These are phyloP conservation scores for Citrullus colocynthis DNA, from an alignment of 306 rosid genomes.

Conservation along the genomic window DNA sequence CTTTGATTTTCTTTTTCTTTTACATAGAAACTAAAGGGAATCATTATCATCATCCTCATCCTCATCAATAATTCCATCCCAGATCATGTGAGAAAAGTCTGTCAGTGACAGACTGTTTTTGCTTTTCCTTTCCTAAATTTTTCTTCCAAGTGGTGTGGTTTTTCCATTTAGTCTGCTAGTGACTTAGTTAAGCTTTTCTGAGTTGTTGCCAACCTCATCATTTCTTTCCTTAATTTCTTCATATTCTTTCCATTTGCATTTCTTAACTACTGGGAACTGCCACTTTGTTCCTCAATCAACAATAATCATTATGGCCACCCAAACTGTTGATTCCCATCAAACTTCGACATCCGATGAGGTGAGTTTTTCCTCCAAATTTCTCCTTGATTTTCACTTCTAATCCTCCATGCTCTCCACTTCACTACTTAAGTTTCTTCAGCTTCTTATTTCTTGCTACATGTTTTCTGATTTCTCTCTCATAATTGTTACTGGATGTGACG, in stretches of 20 bases:
- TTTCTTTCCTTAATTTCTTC: constrained; percentile 7
- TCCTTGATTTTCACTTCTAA: background rate
- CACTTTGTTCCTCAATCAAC: constrained; percentile 3
- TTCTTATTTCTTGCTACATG: background rate
- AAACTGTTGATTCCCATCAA: constrained; percentile 10
- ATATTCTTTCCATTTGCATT: constrained; percentile 1
- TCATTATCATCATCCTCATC: constrained; percentile 6
- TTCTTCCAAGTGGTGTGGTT: constrained; percentile 1
- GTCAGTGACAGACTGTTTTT: constrained; percentile 9
- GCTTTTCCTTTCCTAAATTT: background rate
- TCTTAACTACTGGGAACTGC: background rate
- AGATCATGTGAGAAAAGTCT: constrained; percentile 6
- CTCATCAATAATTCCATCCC: constrained; percentile 4
- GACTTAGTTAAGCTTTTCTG: background rate
- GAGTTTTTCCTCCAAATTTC: background rate
- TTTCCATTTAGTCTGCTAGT: background rate
- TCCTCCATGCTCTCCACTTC: background rate
- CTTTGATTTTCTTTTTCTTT: background rate
- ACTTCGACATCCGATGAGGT: constrained; percentile 9
- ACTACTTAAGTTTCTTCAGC: background rate
- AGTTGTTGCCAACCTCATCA: constrained; percentile 9
- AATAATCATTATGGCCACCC: constrained; percentile 17
- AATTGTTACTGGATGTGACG: background rate
- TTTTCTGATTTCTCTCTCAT: background rate
- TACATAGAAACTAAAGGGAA: constrained; percentile 2